A percentile compares a stretch with the other conserved stretches of the same genome.
These are phyloP conservation scores for Thielaviopsis musarum DNA, from an alignment of 2,329 filamentous ascomycete species.

Conservation along the genomic window DNA sequence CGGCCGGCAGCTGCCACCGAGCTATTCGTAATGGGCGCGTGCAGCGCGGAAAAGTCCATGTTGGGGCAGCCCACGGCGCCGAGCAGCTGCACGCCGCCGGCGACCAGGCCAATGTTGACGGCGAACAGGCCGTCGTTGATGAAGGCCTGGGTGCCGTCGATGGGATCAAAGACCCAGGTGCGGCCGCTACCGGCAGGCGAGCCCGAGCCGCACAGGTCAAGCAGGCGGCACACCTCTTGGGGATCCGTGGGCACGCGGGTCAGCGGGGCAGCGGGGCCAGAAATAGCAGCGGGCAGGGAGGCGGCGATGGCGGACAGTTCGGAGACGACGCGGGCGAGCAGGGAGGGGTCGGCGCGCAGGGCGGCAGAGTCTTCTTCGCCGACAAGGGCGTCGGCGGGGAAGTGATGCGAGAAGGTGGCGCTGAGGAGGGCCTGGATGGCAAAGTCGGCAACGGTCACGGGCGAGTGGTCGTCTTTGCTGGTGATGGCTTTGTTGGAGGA, in stretches of 20 bases:
- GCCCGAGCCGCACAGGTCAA: slow-evolving; percentile 33
- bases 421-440: slow-evolving; percentile 40
- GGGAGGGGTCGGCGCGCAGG: slow-evolving; percentile 24
- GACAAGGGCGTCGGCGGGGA: slow-evolving; percentile 34
- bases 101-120: slow-evolving; percentile 37
- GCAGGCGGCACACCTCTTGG: slow-evolving; percentile 33
- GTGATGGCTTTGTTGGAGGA: slow-evolving; percentile 32
- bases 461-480: slow-evolving; percentile 37
- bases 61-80: slow-evolving; percentile 33
- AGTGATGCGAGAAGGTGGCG: slow-evolving; percentile 30
- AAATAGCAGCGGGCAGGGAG: slow-evolving; percentile 15
- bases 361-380: slow-evolving; percentile 38
- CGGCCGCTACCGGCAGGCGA: slow-evolving; percentile 22
- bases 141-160: slow-evolving; percentile 43
- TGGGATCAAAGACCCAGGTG: slow-evolving; percentile 43
- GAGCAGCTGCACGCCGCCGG: slow-evolving; percentile 32
- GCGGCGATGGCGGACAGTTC: slow-evolving; percentile 20
- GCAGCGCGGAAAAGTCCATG: slow-evolving; percentile 24
- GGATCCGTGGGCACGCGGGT: slow-evolving; percentile 20
- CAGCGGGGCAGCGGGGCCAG: slow-evolving; percentile 15
- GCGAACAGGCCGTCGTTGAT: slow-evolving; percentile 37
- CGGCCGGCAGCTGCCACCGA: slow-evolving; percentile 25
- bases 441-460: slow-evolving; percentile 43
- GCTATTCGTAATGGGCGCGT: slow-evolving; percentile 25
- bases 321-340: slow-evolving; percentile 31